Percentiles rank a stretch among this genome's conserved stretches.
Conservation (phyloP, 1,139 yeast species). For the Pichia sp. region DNA sequence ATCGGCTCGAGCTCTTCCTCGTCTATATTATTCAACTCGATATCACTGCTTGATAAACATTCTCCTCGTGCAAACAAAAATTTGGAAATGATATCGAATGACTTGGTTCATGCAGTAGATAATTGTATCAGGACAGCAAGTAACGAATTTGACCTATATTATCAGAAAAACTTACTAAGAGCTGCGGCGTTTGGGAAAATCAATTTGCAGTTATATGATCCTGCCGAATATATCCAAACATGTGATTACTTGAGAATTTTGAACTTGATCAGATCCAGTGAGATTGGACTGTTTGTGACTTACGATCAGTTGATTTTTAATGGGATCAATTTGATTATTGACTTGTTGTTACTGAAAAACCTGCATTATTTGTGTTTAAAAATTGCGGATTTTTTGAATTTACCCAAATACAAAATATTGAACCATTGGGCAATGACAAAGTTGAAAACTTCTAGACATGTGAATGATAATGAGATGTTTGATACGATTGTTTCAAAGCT, state of each 20-base stretch:
- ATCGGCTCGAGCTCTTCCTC: constrained; percentile 82
- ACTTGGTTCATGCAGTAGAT: constrained; percentile 54
- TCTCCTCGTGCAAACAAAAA: constrained; percentile 85
- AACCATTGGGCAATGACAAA: constrained; percentile 79
- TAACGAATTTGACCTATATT: constrained; percentile 63
- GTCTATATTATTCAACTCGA: constrained; percentile 74
- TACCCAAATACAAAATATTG: constrained; percentile 52
- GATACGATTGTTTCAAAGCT: constrained; percentile 41
- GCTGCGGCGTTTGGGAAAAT: constrained; percentile 89
- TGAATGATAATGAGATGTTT: constrained; percentile 53
- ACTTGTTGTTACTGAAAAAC: constrained; percentile 51
- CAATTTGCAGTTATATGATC: constrained; percentile 44
- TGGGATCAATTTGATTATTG: constrained; percentile 48
- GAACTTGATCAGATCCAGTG: constrained; percentile 56
- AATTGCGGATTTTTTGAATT: constrained; percentile 43
- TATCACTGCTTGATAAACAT: constrained; percentile 60
- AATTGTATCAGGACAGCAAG: constrained; percentile 70
- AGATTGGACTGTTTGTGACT: constrained; percentile 65
- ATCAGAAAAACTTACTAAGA: constrained; percentile 73
- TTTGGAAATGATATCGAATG: constrained; percentile 46
- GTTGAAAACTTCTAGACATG: constrained; percentile 44
- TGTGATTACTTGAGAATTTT: constrained; percentile 57
- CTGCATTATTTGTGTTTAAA: constrained; percentile 58
- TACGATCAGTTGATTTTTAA: constrained; percentile 40
- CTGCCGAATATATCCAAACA: constrained; percentile 53